Evolutionary conservation across 2,329 filamentous ascomycete genomes (phyloP), one percentile per base, ranked within the genome.

Genomic region (Fusarium sp.): DNA sequence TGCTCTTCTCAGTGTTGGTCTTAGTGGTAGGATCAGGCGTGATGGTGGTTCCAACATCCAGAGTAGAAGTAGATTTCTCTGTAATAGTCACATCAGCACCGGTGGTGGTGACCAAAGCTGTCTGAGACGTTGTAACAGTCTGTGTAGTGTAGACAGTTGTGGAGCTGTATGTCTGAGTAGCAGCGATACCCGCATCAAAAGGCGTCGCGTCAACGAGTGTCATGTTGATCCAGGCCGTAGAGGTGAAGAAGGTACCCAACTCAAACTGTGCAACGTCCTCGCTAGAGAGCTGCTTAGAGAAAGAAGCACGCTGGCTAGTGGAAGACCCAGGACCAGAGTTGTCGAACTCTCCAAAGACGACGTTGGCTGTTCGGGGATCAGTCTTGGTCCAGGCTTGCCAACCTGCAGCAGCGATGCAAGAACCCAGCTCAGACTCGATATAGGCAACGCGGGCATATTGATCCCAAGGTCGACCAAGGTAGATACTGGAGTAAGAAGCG

Each of bases 401-500:
- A 6, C 75, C 75, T 8, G 41, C 59, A 18, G 62, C 68, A 2
- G 72, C 55, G 5, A 77, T 38, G 8, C 68, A 45, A 3, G 75
- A 66, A 4, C 32, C 51, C 8, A 77, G 60, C 9, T 75, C 67
- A 20, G 73, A 75, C 47, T 76, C 52, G 22, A 77, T 63, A 10
- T 75, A 77, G 15, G 75, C 73, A 22, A 77, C 75, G 9, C 75
- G 75, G 13, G 75, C 75, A 10, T 56, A 72, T 45, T 75, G 68
- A 15, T 73, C 76, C 75, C 75, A 77, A 10, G 75, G 75, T 14
- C 75, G 66, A 14, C 75, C 75, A 1, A 77, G 73, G 4, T 73
- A 76, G 18, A 77, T 68, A 5, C 55, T 73, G 3, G 75, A 76
- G 52, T 73, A 77, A 1, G 75, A 73, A 8, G 74, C 77, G 8